These are phyloP conservation scores for Kodamaea laetipori DNA, from an alignment of 805 yeast genomes.

Conservation along the genomic window DNA sequence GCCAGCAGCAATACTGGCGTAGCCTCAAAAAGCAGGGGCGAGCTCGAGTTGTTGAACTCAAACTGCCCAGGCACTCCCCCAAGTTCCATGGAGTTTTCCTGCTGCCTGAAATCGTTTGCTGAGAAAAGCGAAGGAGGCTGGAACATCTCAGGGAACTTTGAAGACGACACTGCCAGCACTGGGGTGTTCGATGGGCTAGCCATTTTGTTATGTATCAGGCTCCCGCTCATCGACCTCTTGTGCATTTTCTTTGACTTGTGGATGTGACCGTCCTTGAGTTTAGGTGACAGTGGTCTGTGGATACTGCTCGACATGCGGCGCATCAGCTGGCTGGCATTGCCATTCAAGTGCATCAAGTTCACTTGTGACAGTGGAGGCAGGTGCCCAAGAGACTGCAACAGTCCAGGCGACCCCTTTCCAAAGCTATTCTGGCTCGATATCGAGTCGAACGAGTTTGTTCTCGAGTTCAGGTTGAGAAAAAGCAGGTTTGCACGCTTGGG, in stretches of 20 bases:
- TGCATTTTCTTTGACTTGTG: constrained; percentile 5
- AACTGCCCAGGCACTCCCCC: constrained; percentile 1
- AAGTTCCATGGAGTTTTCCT: neutral
- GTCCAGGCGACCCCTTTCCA: neutral
- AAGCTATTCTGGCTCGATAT: constrained; percentile 9
- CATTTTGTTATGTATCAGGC: too few species aligned
- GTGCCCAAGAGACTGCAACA: neutral
- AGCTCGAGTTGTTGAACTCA: constrained; percentile 4
- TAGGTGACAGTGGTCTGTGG: constrained; percentile 6
- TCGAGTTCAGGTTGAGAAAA: constrained; percentile 14
- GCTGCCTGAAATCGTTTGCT: neutral
- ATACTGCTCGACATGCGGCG: constrained; percentile 4
- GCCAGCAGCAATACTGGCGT: constrained; percentile 6
- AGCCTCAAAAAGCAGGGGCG: constrained; percentile 3
- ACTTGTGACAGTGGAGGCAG: constrained; percentile 4
- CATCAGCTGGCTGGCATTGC: constrained; percentile 8
- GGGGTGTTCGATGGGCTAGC: too few species aligned
- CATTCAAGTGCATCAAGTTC: constrained; percentile 1
- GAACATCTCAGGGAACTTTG: neutral
- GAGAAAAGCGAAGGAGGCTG: constrained; percentile 3
- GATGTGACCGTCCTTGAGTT: constrained; percentile 11
- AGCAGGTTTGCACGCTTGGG: constrained; percentile 21
- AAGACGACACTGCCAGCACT: too few species aligned
- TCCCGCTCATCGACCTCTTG: neutral
- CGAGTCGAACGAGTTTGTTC: constrained; percentile 11